These are phyloP conservation scores for Entelexis paramagnoliae DNA, from an alignment of 1,139 yeast species.

Conservation along the genomic window DNA sequence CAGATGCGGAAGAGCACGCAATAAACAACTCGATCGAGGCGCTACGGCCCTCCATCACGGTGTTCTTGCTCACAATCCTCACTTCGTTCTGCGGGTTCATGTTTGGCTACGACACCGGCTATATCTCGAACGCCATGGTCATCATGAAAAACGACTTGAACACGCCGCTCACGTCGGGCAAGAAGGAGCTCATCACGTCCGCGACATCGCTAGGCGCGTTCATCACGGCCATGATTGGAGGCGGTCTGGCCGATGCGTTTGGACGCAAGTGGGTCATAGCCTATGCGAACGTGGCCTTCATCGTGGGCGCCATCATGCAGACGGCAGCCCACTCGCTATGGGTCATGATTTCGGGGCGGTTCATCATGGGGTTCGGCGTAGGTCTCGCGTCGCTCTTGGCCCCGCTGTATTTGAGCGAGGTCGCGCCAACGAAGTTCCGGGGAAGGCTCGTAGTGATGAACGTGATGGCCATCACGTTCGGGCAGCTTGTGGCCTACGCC, in stretches of 20 bases:
- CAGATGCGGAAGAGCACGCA: slow-evolving; percentile 15
- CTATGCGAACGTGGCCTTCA: slow-evolving; percentile 67
- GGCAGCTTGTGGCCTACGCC: slow-evolving; percentile 83
- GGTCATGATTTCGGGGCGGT: slow-evolving; percentile 87
- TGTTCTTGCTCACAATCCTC: slow-evolving; percentile 59
- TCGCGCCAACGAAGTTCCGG: slow-evolving; percentile 84
- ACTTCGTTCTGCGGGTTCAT: slow-evolving; percentile 89
- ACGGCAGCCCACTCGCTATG: slow-evolving; percentile 69
- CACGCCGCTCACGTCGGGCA: slow-evolving; percentile 49
- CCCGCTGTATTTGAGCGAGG: slow-evolving; percentile 80
- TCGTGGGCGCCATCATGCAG: slow-evolving; percentile 76
- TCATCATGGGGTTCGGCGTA: slow-evolving; percentile 90
- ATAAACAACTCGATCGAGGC: slow-evolving; percentile 24
- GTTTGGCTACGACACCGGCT: slow-evolving; percentile 96
- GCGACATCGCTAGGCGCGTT: slow-evolving; percentile 92
- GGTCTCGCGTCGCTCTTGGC: slow-evolving; percentile 89
- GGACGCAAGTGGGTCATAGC: slow-evolving; percentile 77
- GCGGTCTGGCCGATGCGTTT: slow-evolving; percentile 63
- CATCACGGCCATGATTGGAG: slow-evolving; percentile 65
- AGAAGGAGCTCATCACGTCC: slow-evolving; percentile 84
- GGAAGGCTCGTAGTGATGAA: slow-evolving; percentile 58
- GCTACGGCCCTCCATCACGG: slow-evolving; percentile 32
- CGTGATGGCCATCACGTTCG: slow-evolving; percentile 72
- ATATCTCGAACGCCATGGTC: slow-evolving; percentile 84
- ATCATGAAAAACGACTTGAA: slow-evolving; percentile 61